Base-by-base conservation (phyloP, 192 early-diverging fungal species). In the Mortierella antarctica region DNA sequence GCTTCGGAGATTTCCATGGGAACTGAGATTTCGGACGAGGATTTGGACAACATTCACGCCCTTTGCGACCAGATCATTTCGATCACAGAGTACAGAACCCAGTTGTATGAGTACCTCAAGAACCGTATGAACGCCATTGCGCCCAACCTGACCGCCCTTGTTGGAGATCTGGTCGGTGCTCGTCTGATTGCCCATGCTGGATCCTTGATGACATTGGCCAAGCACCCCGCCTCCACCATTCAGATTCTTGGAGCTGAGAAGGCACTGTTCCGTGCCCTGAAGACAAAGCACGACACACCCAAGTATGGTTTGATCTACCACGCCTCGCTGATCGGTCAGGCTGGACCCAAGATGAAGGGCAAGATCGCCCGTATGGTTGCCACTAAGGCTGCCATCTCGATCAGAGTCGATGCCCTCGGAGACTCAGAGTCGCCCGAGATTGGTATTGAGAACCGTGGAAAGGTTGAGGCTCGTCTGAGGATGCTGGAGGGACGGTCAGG, bases 191-290 rank as follows among this genome's bases (percentile, higher is more conserved):
- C 96, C 48, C 98, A 99, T 80, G 97, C 97, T 52, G 98, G 98
- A 69, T 94, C 93, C 40, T 85, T 99, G 82, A 96, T 96, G 87
- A 99, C 96, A 82, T 87, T 99, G 74, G 93, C 95, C 83, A 99
- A 99, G 89, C 93, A 95, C 84, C 98, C 98, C 41, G 97, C 97
- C 59, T 95, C 94, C 52, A 99, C 98, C 62, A 93, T 99, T 67
- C 98, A 99, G 88, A 98, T 99, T 67, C 91, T 99, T 18, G 98
- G 98, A 84, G 98, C 98, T 45, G 98, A 99, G 87, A 99, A 99
- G 92, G 98, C 98, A n/a, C 91, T 99, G 40, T 99, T 99, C 93
- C 92, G 97, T 49, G 98, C 98, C 6, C 88, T 99, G 77, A 99
- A 99, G 92, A 93, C 96, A 81, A 99, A 99, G 88, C 93, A 95